Evolutionary conservation across 2,329 filamentous ascomycete species (phyloP), one percentile per base, ranked within the genome.

Genomic region (Samsoniella hepiali): DNA sequence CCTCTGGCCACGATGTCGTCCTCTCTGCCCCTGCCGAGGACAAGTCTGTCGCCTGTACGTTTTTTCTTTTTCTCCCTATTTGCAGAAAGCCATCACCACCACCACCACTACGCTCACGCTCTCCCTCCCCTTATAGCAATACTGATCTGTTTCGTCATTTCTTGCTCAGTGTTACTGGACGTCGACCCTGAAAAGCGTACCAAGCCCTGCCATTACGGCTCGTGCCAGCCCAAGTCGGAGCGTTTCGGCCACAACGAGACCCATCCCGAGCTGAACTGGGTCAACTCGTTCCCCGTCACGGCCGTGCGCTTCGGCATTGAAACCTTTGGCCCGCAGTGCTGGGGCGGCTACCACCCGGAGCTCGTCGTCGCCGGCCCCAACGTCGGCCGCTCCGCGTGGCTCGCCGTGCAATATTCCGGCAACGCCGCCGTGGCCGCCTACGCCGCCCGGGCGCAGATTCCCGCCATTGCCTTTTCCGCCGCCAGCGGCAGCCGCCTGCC

Each of bases 201-300:
- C 22, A 22, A 74, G 0, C 71, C 84, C 0, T 91, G 89, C 71
- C 75, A 88, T 65, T 90, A 83, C 74, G 70, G 83, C 71, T 87
- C 82, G 70, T 91, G 89, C 70, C 78, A 85, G 0, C 75, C 80
- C 10, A 78, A 80, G 67, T 85, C 81, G 68, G 81, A 83, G 1
- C 76, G 86, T 1, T 78, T 79, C 17, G 88, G 88, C 45, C 73
- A 74, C 67, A 88, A 91, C 69, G 73, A 77, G 10, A 81, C 81
- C 0, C 78, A 84, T 64, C 78, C 84, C 0, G 81, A 83, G 5
- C 79, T 90, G 53, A 88, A 90, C 79, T 91, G 88, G 79, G 88
- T 91, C 64, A 91, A 91, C 77, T 88, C 85, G 0, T 90, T 78
- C 74, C 88, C 88, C 0, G 85, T 85, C 2, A 90, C 88, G 0